A percentile compares a stretch with the other conserved stretches of the same genome.
These are phyloP conservation scores for Aspergillus indologenus DNA, from an alignment of 495 filamentous ascomycete species.

Conservation along the genomic window DNA sequence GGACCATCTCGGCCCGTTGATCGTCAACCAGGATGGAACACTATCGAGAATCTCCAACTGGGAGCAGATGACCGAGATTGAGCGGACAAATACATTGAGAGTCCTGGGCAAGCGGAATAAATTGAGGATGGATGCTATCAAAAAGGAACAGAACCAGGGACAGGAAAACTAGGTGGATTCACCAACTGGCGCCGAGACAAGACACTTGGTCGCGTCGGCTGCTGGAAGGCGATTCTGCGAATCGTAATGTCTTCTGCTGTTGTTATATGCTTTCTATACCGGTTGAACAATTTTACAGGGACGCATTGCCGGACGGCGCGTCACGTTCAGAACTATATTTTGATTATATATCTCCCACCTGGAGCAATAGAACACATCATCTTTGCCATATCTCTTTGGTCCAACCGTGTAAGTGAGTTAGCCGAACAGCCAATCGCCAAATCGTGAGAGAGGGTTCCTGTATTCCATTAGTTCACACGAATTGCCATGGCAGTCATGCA, in stretches of 20 bases:
- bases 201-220: neutral
- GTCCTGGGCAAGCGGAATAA: slow-evolving; percentile 64
- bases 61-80: slow-evolving; percentile 61
- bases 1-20: slow-evolving; percentile 62
- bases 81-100: slow-evolving; percentile 58
- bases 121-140: slow-evolving; percentile 53
- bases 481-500: neutral
- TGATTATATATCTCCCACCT: neutral
- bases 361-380: too few species aligned
- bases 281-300: neutral
- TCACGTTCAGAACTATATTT: neutral
- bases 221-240: neutral
- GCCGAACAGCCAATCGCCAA: slow-evolving; percentile 23
- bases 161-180: slow-evolving; percentile 9
- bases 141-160: slow-evolving; percentile 15
- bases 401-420: neutral
- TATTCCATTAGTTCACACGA: neutral
- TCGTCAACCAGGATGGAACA: slow-evolving; percentile 65
- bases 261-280: neutral
- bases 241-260: neutral
- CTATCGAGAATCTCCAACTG: slow-evolving; percentile 65
- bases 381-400: neutral
- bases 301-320: neutral
- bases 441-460: slow-evolving; percentile 29
- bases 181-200: neutral